phyloP scores from a whole-genome alignment of 345 rosid genomes.

The Gossypium arboreum region DNA sequence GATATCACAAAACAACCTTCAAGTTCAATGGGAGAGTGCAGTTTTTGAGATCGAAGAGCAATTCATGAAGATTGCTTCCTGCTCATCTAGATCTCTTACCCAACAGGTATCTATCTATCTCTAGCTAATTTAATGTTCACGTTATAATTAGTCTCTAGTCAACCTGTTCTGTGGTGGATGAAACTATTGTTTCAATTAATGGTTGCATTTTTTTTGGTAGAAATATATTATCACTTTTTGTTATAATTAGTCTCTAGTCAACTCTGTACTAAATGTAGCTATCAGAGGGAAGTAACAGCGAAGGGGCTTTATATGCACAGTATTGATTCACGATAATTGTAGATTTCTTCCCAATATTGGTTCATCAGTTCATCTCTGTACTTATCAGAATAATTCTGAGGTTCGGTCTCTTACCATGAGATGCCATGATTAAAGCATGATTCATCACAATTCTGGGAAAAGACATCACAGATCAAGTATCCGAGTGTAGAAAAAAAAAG shows the following conservation, averaged over 20 bases:
- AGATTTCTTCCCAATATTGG: too few relatives aligned
- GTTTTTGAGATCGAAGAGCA: conserved; percentile 76
- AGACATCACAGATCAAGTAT: background rate
- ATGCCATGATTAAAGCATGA: background rate
- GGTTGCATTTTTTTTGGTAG: background rate
- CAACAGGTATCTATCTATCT: conserved; percentile 36
- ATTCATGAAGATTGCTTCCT: conserved; percentile 71
- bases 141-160: background rate
- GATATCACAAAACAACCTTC: conserved; percentile 57
- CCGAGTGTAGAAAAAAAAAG: background rate
- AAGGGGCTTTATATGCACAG: background rate
- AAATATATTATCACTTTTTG: too few relatives aligned
- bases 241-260: background rate
- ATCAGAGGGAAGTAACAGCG: background rate
- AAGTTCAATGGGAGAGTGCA: conserved; percentile 71
- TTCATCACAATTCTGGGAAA: background rate
- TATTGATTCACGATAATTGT: background rate
- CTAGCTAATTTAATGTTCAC: background rate
- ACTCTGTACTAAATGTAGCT: background rate
- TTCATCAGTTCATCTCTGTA: too few relatives aligned
- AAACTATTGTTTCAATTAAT: background rate
- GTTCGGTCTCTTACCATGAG: background rate
- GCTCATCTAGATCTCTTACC: conserved; percentile 67
- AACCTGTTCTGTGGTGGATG: background rate
- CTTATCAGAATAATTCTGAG: background rate